Evolutionary conservation across 192 early-diverging fungal genomes (phyloP).

Genomic region (Dispira parvispora): DNA sequence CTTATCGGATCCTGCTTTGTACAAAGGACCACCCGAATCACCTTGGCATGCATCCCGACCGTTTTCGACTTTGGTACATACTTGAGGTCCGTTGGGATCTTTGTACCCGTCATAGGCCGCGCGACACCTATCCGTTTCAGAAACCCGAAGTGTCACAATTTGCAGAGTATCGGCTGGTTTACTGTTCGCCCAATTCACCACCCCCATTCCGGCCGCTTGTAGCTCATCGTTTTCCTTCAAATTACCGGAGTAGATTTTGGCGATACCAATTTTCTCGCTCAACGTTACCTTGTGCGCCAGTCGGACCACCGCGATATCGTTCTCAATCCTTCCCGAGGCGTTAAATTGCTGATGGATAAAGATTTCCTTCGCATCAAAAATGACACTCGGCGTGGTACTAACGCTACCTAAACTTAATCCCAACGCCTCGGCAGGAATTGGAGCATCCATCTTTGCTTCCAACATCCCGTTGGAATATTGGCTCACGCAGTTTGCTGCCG

Average conservation of each 20-base stretch:
- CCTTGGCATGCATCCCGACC: constrained; percentile 24
- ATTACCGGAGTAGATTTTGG: background rate
- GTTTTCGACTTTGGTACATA: background rate
- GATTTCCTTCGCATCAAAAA: constrained; percentile 14
- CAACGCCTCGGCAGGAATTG: too few species aligned
- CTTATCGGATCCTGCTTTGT: background rate
- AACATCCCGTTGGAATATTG: too few species aligned
- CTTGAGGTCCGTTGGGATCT: constrained; percentile 4
- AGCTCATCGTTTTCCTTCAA: background rate
- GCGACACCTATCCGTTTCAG: background rate
- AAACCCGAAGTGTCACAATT: background rate
- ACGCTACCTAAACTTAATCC: background rate
- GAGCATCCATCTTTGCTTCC: too few species aligned
- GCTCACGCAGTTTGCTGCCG: constrained; percentile 31
- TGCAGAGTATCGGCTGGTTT: background rate
- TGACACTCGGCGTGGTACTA: constrained; percentile 7
- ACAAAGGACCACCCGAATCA: constrained; percentile 29
- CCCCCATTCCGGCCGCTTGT: constrained; percentile 1
- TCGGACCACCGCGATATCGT: constrained; percentile 29
- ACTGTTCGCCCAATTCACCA: too few species aligned
- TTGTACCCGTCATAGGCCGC: background rate
- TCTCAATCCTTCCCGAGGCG: constrained; percentile 18
- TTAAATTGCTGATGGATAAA: constrained; percentile 27
- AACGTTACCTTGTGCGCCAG: constrained; percentile 7
- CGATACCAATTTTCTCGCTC: background rate